A percentile compares a stretch with the other conserved stretches of the same genome.
These are phyloP conservation scores for Datura wrightii DNA, from an alignment of 257 asterid genomes.

Conservation along the genomic window DNA sequence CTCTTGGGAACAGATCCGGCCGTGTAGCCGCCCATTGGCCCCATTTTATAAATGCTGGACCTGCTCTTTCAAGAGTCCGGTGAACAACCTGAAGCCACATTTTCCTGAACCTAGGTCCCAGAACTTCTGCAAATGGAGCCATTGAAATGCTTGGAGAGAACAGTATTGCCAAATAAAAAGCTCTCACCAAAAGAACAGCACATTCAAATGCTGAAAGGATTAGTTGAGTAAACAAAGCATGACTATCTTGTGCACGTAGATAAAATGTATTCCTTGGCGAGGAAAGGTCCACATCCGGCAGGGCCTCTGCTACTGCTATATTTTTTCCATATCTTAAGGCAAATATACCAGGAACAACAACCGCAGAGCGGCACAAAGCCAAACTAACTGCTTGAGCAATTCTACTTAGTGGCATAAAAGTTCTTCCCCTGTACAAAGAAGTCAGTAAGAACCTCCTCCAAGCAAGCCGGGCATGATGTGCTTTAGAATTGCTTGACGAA, in stretches of 20 bases:
- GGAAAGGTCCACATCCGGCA: conserved; percentile 46
- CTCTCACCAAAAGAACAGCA: conserved; percentile 64
- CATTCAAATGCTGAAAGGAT: conserved; percentile 57
- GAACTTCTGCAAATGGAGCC: conserved; percentile 91
- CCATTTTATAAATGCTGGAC: conserved; percentile 99
- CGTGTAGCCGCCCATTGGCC: conserved; percentile 99
- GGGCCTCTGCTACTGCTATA: conserved; percentile 60
- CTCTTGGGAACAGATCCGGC: conserved; percentile 89
- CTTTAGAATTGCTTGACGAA: conserved; percentile 50
- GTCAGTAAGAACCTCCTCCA: conserved; percentile 62
- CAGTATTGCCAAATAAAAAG: conserved; percentile 65
- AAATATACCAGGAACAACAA: conserved; percentile 70
- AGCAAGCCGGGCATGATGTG: conserved; percentile 58
- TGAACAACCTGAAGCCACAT: conserved; percentile 87
- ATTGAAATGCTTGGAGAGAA: conserved; percentile 83
- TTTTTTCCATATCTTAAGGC: conserved; percentile 64
- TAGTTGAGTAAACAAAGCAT: conserved; percentile 51
- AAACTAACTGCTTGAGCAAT: conserved; percentile 86
- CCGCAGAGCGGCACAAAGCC: conserved; percentile 66
- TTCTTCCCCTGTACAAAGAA: conserved; percentile 39
- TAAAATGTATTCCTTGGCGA: conserved; percentile 55
- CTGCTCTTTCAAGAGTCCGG: conserved; percentile 84
- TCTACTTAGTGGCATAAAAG: conserved; percentile 52
- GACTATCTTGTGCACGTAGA: conserved; percentile 72
- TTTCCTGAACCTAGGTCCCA: conserved; percentile 74